Conservation (phyloP, 306 rosid species). For the Fragaria vesca region DNA sequence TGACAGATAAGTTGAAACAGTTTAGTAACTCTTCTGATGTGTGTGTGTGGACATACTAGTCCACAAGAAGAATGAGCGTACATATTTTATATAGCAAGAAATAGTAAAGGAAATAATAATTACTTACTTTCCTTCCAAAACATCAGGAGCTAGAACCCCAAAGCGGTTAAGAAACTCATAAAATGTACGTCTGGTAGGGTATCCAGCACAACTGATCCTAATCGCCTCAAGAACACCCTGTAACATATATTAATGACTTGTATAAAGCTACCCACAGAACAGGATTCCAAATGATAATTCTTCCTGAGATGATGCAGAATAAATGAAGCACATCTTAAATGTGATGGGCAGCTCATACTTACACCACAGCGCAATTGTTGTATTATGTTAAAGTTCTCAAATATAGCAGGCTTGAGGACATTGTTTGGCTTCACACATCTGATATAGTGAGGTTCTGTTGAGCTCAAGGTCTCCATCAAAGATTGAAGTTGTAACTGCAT, state of each 20-base stretch:
- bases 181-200: conserved; percentile 95
- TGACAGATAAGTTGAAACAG: conserved; percentile 24
- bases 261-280: conserved; percentile 25
- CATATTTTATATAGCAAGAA: conserved; percentile 2
- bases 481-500: conserved; percentile 99
- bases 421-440: conserved; percentile 99
- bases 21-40: conserved; percentile 9
- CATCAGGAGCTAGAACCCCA: conserved; percentile 98
- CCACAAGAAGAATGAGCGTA: not conserved
- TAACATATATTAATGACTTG: conserved; percentile 28
- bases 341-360: conserved; percentile 47
- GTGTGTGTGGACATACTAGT: not conserved
- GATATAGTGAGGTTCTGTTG: conserved; percentile 98
- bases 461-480: conserved; percentile 94
- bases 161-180: conserved; percentile 95
- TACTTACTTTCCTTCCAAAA: conserved; percentile 92
- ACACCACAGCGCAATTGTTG: conserved; percentile 99
- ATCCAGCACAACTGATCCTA: conserved; percentile 99
- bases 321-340: conserved; percentile 24
- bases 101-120: conserved; percentile 16
- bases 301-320: conserved; percentile 2
- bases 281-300: conserved; percentile 13
- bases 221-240: conserved; percentile 99
- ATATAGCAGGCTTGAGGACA: conserved; percentile 93
- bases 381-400: conserved; percentile 85